Percentiles rank a stretch among this genome's conserved stretches.
These are phyloP conservation scores for Coniophora puteana DNA, from an alignment of 1,284 basidiomycete genomes.

Conservation along the genomic window DNA sequence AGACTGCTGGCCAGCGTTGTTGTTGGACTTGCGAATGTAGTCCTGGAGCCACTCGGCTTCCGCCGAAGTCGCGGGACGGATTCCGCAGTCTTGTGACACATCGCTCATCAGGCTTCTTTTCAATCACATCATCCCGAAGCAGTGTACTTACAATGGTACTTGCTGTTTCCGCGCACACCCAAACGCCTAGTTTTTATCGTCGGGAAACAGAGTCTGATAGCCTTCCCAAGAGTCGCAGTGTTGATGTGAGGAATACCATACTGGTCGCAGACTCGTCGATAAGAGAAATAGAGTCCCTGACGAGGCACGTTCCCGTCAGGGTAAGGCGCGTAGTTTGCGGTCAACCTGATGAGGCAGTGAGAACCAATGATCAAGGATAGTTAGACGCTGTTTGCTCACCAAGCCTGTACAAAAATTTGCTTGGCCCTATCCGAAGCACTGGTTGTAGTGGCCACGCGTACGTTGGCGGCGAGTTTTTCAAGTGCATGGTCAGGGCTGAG, in stretches of 20 bases:
- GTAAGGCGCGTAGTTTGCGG: slow-evolving; percentile 85
- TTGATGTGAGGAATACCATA: slow-evolving; percentile 91
- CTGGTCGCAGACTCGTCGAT: slow-evolving; percentile 85
- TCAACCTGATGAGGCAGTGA: slow-evolving; percentile 54
- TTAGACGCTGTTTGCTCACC: too few species aligned
- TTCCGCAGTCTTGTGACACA: slow-evolving; percentile 71
- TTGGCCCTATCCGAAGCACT: slow-evolving; percentile 85
- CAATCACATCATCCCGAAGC: slow-evolving; percentile 24
- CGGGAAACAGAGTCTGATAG: slow-evolving; percentile 87
- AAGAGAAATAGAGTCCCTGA: slow-evolving; percentile 88
- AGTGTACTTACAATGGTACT: slow-evolving; percentile 78
- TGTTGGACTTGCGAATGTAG: slow-evolving; percentile 86
- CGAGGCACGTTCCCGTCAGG: slow-evolving; percentile 87
- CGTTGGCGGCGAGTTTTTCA: slow-evolving; percentile 82
- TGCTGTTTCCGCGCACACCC: slow-evolving; percentile 88
- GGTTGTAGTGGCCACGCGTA: slow-evolving; percentile 82
- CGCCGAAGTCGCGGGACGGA: slow-evolving; percentile 80
- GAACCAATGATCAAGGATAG: slow-evolving; percentile 11
- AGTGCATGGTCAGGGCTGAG: slow-evolving; percentile 71
- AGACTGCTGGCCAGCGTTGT: slow-evolving; percentile 69
- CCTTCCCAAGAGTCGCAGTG: slow-evolving; percentile 91
- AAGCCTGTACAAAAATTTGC: slow-evolving; percentile 87
- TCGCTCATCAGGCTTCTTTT: slow-evolving; percentile 31
- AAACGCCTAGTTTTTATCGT: slow-evolving; percentile 91
- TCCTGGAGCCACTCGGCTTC: slow-evolving; percentile 90